These are phyloP conservation scores for Vickermania spadyakhi DNA, from an alignment of 208 protist genomes.

Conservation along the genomic window DNA sequence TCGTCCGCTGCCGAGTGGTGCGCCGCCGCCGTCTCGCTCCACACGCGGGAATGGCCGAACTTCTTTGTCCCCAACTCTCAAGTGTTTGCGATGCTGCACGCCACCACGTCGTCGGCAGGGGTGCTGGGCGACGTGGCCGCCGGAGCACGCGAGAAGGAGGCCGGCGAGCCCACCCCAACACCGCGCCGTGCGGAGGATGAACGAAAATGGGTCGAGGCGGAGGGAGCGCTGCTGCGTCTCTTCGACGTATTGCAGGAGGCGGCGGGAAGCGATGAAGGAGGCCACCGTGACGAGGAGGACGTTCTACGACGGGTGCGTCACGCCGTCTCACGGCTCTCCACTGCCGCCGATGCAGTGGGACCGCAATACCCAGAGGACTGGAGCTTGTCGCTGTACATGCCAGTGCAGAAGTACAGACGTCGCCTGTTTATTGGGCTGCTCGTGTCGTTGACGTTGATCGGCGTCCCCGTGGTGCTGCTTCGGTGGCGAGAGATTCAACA, in stretches of 20 bases:
- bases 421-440: conserved; percentile 30
- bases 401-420: conserved; percentile 27
- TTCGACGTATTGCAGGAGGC: too few species aligned
- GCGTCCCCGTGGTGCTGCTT: conserved; percentile 43
- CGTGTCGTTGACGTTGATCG: conserved; percentile 25
- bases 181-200: background rate
- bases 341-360: too few species aligned
- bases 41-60: conserved; percentile 26
- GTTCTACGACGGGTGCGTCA: too few species aligned
- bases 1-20: too few species aligned
- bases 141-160: background rate
- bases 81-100: conserved; percentile 33
- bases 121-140: background rate
- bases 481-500: conserved; percentile 36
- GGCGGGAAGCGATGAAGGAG: too few species aligned
- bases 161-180: background rate
- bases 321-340: background rate
- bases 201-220: too few species aligned
- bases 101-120: background rate
- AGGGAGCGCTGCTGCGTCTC: too few species aligned
- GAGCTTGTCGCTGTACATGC: conserved; percentile 48
- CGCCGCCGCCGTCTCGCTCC: background rate
- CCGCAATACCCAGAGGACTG: conserved; percentile 19
- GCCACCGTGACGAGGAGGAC: too few species aligned
- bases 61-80: conserved; percentile 62